A percentile compares a stretch with the other conserved stretches of the same genome.
These are phyloP conservation scores for Rosa multiflora DNA, from an alignment of 306 rosid genomes.

Conservation along the genomic window DNA sequence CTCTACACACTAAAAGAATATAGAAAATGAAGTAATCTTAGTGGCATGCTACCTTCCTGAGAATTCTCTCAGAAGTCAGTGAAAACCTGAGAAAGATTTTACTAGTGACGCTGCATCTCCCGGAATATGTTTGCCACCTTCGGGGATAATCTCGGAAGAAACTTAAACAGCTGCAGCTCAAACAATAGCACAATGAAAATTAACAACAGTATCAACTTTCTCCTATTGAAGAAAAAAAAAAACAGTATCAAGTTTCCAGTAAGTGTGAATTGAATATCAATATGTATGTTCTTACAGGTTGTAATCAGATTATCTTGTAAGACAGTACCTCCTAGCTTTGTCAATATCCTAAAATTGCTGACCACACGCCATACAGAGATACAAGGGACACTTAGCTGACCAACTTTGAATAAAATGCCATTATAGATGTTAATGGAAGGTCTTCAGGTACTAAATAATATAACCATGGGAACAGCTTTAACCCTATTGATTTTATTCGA, in stretches of 20 bases:
- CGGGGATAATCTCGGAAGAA: slow-evolving; percentile 87
- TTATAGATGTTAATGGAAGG: neutral
- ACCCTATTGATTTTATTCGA: neutral
- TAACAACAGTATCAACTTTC: neutral
- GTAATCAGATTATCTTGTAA: neutral
- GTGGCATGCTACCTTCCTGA: slow-evolving; percentile 1
- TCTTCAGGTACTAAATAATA: neutral
- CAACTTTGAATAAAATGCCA: neutral
- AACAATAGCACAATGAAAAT: slow-evolving; percentile 6
- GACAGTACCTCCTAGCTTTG: neutral
- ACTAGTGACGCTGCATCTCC: slow-evolving; percentile 87
- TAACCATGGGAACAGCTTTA: neutral
- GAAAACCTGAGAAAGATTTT: neutral
- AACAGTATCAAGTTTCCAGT: too few species aligned
- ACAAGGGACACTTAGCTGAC: neutral
- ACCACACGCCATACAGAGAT: neutral
- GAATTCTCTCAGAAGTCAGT: neutral
- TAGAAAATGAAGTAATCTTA: neutral
- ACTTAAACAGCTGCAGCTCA: slow-evolving; percentile 72
- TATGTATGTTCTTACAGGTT: neutral
- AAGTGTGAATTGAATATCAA: too few species aligned
- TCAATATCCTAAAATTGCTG: neutral
- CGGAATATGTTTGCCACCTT: slow-evolving; percentile 68
- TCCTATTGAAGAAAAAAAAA: too few species aligned
- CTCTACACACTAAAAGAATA: neutral